Evolutionary conservation across 805 yeast species (phyloP).

Genomic region (Groenewaldozyma salmanticensis): DNA sequence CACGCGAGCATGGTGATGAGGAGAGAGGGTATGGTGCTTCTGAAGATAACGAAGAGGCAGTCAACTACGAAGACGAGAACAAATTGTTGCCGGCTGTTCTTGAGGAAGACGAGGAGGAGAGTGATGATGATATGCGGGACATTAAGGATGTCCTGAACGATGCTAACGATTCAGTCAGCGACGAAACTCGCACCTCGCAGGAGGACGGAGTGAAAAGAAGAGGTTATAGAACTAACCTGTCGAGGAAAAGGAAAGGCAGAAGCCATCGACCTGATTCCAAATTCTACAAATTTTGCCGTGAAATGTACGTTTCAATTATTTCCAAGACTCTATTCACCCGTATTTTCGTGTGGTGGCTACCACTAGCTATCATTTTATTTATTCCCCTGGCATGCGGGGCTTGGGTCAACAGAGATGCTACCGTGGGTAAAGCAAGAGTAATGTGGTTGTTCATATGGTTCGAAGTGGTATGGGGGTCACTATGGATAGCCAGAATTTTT

Average conservation of each 20-base stretch:
- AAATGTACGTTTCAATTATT: constrained; percentile 13
- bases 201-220: constrained; percentile 3
- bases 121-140: constrained; percentile 6
- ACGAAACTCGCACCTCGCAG: constrained; percentile 2
- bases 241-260: constrained; percentile 6
- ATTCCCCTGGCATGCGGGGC: constrained; percentile 32
- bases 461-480: constrained; percentile 31
- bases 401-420: constrained; percentile 23
- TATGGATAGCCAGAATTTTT: constrained; percentile 25
- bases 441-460: constrained; percentile 34
- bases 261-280: neutral
- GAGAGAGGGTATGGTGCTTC: neutral
- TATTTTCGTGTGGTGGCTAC: constrained; percentile 28
- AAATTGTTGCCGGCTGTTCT: constrained; percentile 1
- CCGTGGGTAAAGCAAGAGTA: constrained; percentile 26
- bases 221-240: constrained; percentile 11
- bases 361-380: constrained; percentile 28
- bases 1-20: neutral
- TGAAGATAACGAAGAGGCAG: neutral
- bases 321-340: constrained; percentile 23
- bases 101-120: constrained; percentile 7
- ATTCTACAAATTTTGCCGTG: constrained; percentile 10
- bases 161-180: neutral
- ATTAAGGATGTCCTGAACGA: constrained; percentile 8
- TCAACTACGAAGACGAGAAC: constrained; percentile 1